Evolutionary conservation across 768 basidiomycete genomes (phyloP), one percentile per base, ranked within the genome.

Genomic region (Leccinum aurantiacum): DNA sequence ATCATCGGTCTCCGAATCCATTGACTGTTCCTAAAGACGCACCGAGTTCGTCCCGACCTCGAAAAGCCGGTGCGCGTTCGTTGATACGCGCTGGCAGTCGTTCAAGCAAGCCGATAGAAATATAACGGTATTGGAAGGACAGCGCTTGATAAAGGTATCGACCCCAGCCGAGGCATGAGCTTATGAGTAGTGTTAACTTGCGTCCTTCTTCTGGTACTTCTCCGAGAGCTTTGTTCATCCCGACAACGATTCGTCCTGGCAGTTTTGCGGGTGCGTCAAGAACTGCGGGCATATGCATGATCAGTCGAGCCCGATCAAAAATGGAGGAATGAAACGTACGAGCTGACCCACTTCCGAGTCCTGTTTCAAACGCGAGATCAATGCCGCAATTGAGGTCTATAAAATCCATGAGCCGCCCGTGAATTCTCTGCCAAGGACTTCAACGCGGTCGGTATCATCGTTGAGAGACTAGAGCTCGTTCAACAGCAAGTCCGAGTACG

Each of bases 61-160:
- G 79, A 77, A 91, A 98, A 0, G 90, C 84, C 0, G 93, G 93
- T 0, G 95, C 86, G 11, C 97, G 85, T 58, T 98, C 95, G 70
- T 98, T 98, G 64, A 99, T 86, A 60, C 82, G 80, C 3, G 80
- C 84, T 0, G 95, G 95, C 27, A 95, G 77, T 1, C 71, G 76
- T 71, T 99, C 95, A 19, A 98, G 82, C 7, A 99, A 77, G 0
- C 97, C 97, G 52, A 98, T 88, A 9, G 97, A 96, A 51, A 98
- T 78, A 71, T 99, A 99, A 49, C 96, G 91, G 73, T 96, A 90
- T 68, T 95, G 93, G 82, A 98, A 99, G 0, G 93, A 96, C 2
- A 99, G 80, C 0, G 93, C 88, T 76, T 98, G 96, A 71, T 93
- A 95, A 13, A 98, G 84, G 77, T 95, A 99, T 58, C 96, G 83